Base-by-base conservation (phyloP, 2,329 filamentous ascomycete genomes). In the Fusarium torulosum region DNA sequence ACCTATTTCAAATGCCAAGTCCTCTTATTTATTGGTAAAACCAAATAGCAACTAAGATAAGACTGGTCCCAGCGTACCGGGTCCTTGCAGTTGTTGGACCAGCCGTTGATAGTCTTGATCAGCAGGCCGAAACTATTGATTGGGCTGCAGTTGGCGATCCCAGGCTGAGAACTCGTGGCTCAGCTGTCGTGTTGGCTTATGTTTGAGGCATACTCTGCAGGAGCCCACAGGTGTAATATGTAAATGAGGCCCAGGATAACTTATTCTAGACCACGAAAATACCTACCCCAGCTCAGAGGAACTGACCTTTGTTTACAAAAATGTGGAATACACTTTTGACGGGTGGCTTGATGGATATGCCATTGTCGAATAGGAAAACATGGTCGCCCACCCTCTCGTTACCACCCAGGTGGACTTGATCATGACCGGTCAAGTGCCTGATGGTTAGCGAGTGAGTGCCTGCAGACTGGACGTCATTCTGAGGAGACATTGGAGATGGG, bases 291-390 rank as follows among this genome's bases (percentile, higher is more conserved):
- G 38, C 47, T 23, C 46, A 46, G 29, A 51, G 38, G 47, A 57
- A 53, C 49, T 47, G 40, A 38, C 49, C 52, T 53, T 64, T 43
- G 27, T 33, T 33, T 52, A 59, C 37, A 57, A 65, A 59, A 49
- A 38, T 51, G 41, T 37, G 54, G 45, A 35, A 55, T 42, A 33
- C 19, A 29, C 14, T 33, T 61, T 60, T 41, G 35, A 54, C 43
- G 33, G 44, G 59, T 66, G 56, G 55, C 59, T 65, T 56, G 53
- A 46, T 52, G 41, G 61, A 41, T 35, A 14, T 56, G 68, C 70
- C 72, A 79, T 79, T 78, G 76, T 68, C 77, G 72, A 78, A 79
- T 78, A 69, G 75, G 66, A 42, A 62, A 40, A 25, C 41, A 49
- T 42, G 35, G 57, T 73, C 59, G 56, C 72, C 72, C 74, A 74